phyloP scores from a whole-genome alignment of 495 filamentous ascomycete genomes.

The Thermochaetoides thermophila region DNA sequence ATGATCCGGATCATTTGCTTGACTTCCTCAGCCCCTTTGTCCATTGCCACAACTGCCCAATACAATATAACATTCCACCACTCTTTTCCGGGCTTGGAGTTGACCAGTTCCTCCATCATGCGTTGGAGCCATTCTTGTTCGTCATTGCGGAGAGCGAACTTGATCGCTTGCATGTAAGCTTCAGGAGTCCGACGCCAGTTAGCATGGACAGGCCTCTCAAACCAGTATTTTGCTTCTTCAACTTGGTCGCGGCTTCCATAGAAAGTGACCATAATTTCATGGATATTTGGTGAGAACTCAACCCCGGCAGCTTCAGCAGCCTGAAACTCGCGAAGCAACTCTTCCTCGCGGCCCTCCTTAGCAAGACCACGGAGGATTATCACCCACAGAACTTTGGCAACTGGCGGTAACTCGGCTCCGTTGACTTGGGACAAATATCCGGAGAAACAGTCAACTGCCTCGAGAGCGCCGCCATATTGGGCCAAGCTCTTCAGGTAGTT shows the following conservation, averaged over 20 bases:
- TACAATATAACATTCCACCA: constrained; percentile 57
- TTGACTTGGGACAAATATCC: too few species aligned
- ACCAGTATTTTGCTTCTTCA: constrained; percentile 47
- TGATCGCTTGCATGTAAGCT: constrained; percentile 38
- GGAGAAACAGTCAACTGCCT: too few species aligned
- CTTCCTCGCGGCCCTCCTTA: constrained; percentile 41
- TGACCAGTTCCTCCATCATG: constrained; percentile 45
- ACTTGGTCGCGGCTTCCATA: constrained; percentile 37
- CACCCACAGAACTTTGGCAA: constrained; percentile 37
- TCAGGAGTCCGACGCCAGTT: constrained; percentile 25
- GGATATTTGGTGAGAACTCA: constrained; percentile 21
- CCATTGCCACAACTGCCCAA: constrained; percentile 56
- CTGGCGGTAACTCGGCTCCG: constrained; percentile 24
- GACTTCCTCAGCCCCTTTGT: constrained; percentile 54
- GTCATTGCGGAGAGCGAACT: constrained; percentile 32
- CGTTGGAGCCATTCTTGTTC: constrained; percentile 48
- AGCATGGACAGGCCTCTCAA: constrained; percentile 38
- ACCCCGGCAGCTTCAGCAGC: constrained; percentile 19
- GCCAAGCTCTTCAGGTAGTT: constrained; percentile 41
- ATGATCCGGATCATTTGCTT: constrained; percentile 53
- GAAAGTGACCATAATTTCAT: constrained; percentile 36
- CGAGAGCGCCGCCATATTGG: constrained; percentile 41
- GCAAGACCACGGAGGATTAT: constrained; percentile 52
- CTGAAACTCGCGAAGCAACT: constrained; percentile 29
- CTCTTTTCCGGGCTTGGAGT: constrained; percentile 30